Evolutionary conservation across 805 yeast species (phyloP).

Genomic region (Candida qinlingensis): DNA sequence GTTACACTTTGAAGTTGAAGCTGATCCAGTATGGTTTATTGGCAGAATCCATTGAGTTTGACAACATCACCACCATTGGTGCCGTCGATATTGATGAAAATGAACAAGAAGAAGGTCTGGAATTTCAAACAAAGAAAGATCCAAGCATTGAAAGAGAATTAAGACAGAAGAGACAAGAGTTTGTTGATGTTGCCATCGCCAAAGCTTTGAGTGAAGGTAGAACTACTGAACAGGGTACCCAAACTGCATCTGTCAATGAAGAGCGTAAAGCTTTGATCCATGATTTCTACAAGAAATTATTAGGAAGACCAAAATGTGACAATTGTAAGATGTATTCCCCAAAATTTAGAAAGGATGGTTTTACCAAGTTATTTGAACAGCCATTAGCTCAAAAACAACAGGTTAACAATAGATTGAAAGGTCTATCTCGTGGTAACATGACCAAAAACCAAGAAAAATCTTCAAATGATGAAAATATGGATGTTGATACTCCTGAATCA

Average conservation of each 20-base stretch:
- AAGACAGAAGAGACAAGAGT: constrained; percentile 56
- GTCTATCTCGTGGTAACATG: constrained; percentile 69
- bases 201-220: constrained; percentile 74
- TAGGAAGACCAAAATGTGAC: constrained; percentile 83
- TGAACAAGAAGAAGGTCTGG: constrained; percentile 34
- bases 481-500: constrained; percentile 21
- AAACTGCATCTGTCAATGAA: constrained; percentile 81
- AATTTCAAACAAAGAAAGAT: constrained; percentile 22
- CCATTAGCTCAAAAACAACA: constrained; percentile 78
- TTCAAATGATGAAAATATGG: constrained; percentile 25
- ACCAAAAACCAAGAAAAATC: constrained; percentile 6
- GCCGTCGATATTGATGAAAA: constrained; percentile 43
- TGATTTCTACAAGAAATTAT: constrained; percentile 67
- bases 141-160: constrained; percentile 42
- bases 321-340: constrained; percentile 97
- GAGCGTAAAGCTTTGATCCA: constrained; percentile 74
- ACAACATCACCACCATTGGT: constrained; percentile 42
- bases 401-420: constrained; percentile 77
- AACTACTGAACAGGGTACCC: constrained; percentile 58
- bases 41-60: constrained; percentile 70
- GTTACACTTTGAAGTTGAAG: constrained; percentile 68
- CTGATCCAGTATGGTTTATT: constrained; percentile 86
- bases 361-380: constrained; percentile 85
- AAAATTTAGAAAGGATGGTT: constrained; percentile 90
- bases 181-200: constrained; percentile 64